Percentiles rank a stretch among this genome's conserved stretches.
Conservation (phyloP, 768 basidiomycete species). For the Gymnopilus dilepis region DNA sequence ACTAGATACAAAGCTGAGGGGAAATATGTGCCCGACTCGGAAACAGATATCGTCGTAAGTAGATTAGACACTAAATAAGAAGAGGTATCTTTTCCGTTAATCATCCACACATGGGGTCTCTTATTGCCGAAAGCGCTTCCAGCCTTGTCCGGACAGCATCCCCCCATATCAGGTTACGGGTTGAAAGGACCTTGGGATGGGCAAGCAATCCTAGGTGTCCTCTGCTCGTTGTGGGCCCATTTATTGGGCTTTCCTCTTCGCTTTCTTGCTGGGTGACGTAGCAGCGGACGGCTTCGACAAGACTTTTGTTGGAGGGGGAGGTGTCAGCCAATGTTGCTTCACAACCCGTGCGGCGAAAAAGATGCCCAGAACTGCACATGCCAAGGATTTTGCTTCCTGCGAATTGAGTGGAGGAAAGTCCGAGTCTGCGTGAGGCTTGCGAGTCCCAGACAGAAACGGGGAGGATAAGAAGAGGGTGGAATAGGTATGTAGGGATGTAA, state of each 20-base stretch:
- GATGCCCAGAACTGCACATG: conserved; percentile 35
- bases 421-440: conserved; percentile 28
- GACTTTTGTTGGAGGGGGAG: background rate
- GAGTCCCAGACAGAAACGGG: conserved; percentile 18
- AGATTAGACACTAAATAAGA: background rate
- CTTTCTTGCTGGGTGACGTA: conserved; percentile 12
- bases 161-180: too few species aligned
- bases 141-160: too few species aligned
- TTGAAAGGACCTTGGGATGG: too few species aligned
- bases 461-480: conserved; percentile 27
- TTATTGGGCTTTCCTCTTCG: conserved; percentile 23
- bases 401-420: conserved; percentile 29
- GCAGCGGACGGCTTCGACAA: conserved; percentile 1
- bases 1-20: too few species aligned
- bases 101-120: too few species aligned
- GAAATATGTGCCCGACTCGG: too few species aligned
- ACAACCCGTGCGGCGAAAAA: conserved; percentile 42
- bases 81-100: background rate
- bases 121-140: too few species aligned
- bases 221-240: too few species aligned
- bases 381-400: conserved; percentile 38
- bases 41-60: background rate
- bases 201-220: too few species aligned
- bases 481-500: conserved; percentile 28
- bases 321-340: conserved; percentile 32